These are phyloP conservation scores for Quercus agrifolia DNA, from an alignment of 306 rosid genomes.

Conservation along the genomic window DNA sequence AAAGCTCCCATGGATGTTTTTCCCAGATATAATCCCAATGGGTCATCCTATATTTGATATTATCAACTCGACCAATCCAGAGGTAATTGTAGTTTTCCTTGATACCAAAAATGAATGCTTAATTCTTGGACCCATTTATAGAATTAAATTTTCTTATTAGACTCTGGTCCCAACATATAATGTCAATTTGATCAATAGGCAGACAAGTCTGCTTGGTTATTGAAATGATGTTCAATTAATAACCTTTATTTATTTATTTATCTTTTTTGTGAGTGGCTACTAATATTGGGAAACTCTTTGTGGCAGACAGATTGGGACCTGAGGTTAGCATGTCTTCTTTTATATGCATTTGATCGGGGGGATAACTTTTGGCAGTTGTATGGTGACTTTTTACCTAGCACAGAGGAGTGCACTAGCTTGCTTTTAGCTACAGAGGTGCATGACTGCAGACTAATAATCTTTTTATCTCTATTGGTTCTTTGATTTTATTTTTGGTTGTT, in stretches of 20 bases:
- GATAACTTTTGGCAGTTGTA: conserved; percentile 94
- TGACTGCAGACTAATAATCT: neutral
- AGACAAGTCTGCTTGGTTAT: neutral
- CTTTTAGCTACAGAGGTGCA: conserved; percentile 87
- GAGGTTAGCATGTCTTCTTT: conserved; percentile 88
- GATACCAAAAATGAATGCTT: conserved; percentile 2
- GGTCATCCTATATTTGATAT: conserved; percentile 98
- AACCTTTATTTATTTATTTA: neutral
- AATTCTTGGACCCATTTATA: neutral
- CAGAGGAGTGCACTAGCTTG: conserved; percentile 83
- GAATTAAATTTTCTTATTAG: neutral
- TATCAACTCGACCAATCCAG: conserved; percentile 85
- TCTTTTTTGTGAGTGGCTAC: conserved; percentile 14
- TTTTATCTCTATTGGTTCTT: neutral
- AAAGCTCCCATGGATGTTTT: conserved; percentile 97
- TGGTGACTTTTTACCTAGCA: conserved; percentile 87
- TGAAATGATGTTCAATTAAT: neutral
- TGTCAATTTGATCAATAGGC: neutral
- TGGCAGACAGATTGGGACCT: conserved; percentile 99
- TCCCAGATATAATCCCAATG: conserved; percentile 85
- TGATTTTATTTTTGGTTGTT: neutral
- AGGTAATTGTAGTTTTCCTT: conserved; percentile 49
- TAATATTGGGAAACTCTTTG: conserved; percentile 34
- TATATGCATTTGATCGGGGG: conserved; percentile 69
- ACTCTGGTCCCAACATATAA: neutral